Evolutionary conservation across 306 rosid genomes (phyloP).

Genomic region (Fragaria nilgerrensis): DNA sequence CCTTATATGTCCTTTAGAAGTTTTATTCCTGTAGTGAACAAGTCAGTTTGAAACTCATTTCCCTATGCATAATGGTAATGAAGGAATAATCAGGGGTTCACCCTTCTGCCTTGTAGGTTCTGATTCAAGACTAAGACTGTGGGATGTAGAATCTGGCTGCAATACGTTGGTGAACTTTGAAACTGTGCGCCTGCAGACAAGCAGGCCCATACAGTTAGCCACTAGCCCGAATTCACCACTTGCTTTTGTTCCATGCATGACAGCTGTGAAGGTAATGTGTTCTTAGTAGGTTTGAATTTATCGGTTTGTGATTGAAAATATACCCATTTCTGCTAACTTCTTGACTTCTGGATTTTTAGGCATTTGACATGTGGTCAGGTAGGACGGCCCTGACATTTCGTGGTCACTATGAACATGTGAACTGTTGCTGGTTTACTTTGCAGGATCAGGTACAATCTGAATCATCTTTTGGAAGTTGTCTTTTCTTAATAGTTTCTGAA

Average conservation of each 20-base stretch:
- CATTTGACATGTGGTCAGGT: constrained; percentile 90
- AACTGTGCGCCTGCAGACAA: constrained; percentile 79
- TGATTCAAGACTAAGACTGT: constrained; percentile 88
- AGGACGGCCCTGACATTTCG: constrained; percentile 51
- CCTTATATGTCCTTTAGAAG: not conserved
- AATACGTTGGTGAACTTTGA: constrained; percentile 93
- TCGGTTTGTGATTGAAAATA: constrained; percentile 5
- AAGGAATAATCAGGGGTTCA: not conserved
- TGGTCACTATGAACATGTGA: constrained; percentile 84
- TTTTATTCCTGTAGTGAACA: not conserved
- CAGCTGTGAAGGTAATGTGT: constrained; percentile 65
- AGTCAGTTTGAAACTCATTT: not conserved
- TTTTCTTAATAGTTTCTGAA: not conserved
- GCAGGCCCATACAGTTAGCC: constrained; percentile 88
- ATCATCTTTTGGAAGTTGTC: not conserved
- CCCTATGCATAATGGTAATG: not conserved
- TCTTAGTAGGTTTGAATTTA: constrained; percentile 10
- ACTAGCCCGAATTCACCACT: constrained; percentile 62
- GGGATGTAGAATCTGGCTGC: constrained; percentile 91
- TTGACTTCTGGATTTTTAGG: constrained; percentile 48
- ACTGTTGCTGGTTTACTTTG: constrained; percentile 74
- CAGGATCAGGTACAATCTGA: constrained; percentile 70
- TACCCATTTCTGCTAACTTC: constrained; percentile 1
- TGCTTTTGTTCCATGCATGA: constrained; percentile 95
- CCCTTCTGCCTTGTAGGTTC: constrained; percentile 55